Conservation (phyloP, 305 asterid species). For the Solanum hybrid region DNA sequence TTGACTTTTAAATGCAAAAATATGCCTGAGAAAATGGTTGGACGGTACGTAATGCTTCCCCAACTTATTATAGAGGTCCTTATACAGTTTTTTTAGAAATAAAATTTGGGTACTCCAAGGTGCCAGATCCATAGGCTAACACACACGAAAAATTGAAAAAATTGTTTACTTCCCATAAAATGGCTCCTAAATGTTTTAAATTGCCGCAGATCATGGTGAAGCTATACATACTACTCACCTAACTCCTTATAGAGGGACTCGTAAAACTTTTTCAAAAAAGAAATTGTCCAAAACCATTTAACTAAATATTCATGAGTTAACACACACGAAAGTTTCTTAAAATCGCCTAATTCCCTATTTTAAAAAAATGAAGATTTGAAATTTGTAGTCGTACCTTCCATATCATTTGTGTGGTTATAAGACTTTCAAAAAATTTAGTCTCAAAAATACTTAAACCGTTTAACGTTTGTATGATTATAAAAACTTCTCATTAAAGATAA, state of each 20-base stretch:
- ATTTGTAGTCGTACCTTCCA: neutral
- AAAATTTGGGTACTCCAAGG: too few species aligned
- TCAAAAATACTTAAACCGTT: neutral
- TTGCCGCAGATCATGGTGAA: neutral
- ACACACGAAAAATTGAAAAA: too few species aligned
- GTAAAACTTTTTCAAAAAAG: neutral
- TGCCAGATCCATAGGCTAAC: too few species aligned
- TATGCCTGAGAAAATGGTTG: too few species aligned
- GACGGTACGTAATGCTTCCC: too few species aligned
- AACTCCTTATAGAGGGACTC: neutral
- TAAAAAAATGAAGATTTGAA: too few species aligned
- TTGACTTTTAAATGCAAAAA: too few species aligned
- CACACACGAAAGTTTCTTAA: neutral
- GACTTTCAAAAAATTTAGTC: neutral
- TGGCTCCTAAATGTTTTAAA: neutral
- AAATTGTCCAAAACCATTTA: neutral
- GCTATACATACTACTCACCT: neutral
- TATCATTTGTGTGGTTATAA: neutral
- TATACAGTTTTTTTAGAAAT: too few species aligned
- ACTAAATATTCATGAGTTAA: neutral
- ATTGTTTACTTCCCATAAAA: neutral
- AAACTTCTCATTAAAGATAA: neutral
- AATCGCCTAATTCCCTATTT: neutral
- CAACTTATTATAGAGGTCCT: neutral
- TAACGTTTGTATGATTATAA: neutral